Percentiles rank a stretch among this genome's conserved stretches.
phyloP scores from a whole-genome alignment of 2,329 filamentous ascomycete genomes.

The Neoascochyta sp. region DNA sequence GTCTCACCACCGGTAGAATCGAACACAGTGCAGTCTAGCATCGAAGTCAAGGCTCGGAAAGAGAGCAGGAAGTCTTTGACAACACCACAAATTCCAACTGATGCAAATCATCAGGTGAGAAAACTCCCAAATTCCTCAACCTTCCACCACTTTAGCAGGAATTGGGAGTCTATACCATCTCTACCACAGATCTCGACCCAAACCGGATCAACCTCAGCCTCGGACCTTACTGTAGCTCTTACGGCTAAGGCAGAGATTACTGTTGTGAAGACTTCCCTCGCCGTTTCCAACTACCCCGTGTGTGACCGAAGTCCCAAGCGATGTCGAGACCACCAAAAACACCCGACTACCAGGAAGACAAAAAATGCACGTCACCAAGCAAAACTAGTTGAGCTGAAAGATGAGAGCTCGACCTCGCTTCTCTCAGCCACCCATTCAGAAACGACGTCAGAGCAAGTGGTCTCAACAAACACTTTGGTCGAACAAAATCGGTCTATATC shows the following conservation, averaged over 20 bases:
- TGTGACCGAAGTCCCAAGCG: no score
- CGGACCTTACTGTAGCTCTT: constrained; percentile 3
- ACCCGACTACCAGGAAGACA: no score
- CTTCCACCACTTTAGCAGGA: constrained; percentile 21
- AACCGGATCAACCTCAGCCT: constrained; percentile 17
- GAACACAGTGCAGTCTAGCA: no score
- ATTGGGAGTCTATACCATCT: constrained; percentile 16
- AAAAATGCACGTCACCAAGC: background rate
- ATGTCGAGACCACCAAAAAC: no score
- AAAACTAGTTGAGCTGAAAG: background rate
- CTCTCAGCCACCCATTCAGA: background rate
- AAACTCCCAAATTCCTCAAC: constrained; percentile 29
- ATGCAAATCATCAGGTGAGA: constrained; percentile 33
- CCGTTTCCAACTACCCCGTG: background rate
- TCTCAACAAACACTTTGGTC: no score
- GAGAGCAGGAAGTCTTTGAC: constrained; percentile 5
- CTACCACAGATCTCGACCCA: constrained; percentile 23
- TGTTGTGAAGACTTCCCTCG: background rate
- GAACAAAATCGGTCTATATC: constrained; percentile 9
- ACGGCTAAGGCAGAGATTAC: background rate
- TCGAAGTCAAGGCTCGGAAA: constrained; percentile 9
- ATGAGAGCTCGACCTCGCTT: constrained; percentile 3
- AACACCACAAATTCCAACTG: constrained; percentile 8
- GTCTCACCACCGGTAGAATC: no score
- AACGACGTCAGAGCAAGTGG: background rate